Evolutionary conservation across 352 stramenopile species (phyloP), one percentile per base, ranked within the genome.

Genomic region (Phytopythium boreale): DNA sequence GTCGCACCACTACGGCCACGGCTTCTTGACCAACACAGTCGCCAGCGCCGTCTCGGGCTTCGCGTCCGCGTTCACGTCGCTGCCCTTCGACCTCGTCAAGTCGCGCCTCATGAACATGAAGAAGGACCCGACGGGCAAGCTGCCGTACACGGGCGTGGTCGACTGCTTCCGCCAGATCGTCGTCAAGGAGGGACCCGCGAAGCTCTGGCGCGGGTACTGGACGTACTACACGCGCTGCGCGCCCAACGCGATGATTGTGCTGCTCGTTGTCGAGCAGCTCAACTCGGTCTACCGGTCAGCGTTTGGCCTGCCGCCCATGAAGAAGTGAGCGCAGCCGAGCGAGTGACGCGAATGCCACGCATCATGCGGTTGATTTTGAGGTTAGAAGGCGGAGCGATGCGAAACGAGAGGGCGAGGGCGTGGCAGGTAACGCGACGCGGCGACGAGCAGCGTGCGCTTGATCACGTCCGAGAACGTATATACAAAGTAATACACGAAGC

Each of bases 161-260:
- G 97, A 99, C 76, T 98, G 94, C 80, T 96, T 96, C 58, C 69
- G 88, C 34, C 90, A 99, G 87, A 98, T 99, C 66, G 61, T 97
- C 1, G 87, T 87, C 64, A 97, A 97, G 68, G 98, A 99, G 76
- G 98, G 98, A 8, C 84, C 95, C 19, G 73, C 84, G 27, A 97
- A 98, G 68, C 97, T 99, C 49, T 99, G 97, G 88, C 96, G 84
- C 60, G 97, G 97, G 36, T 99, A 99, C 82, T 96, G 88, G 70
- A 98, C 98, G 3, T 99, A 99, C 77, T 99, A 99, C 84, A 96
- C 89, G 64, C 89, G 98, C 65, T 99, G 97, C 74, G 98, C 97
- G 27, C 98, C 98, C 15, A 98, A 99, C 85, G 96, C 97, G n/a
- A 99, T 99, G 97, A 99, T 99, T 74, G 98, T 99, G 69, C 82